A percentile compares a stretch with the other conserved stretches of the same genome.
Evolutionary conservation across 1,284 basidiomycete genomes (phyloP).

Genomic region (Trametes pubescens): DNA sequence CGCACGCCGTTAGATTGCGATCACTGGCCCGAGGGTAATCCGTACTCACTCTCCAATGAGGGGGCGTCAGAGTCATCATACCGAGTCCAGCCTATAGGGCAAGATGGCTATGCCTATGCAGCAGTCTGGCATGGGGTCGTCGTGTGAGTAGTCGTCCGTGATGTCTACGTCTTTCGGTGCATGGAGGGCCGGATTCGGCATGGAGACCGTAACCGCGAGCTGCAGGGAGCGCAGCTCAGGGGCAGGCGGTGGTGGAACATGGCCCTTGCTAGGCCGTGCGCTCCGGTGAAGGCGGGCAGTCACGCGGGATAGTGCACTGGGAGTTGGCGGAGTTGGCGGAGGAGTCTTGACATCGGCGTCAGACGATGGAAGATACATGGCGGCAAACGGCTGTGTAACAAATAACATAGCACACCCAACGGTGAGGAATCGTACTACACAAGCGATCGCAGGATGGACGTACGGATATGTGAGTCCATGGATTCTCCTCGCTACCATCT

Average conservation of each 20-base stretch:
- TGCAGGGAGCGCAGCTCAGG: conserved; percentile 18
- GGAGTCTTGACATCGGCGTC: conserved; percentile 29
- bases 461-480: conserved; percentile 14
- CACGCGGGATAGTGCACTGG: conserved; percentile 9
- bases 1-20: no score
- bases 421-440: neutral
- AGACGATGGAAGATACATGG: conserved; percentile 17
- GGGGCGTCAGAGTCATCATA: neutral
- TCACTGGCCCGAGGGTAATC: no score
- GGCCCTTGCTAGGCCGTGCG: conserved; percentile 16
- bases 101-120: conserved; percentile 31
- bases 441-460: neutral
- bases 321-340: conserved; percentile 26
- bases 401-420: neutral
- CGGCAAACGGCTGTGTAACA: conserved; percentile 26
- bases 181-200: conserved; percentile 21
- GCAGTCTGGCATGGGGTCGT: conserved; percentile 28
- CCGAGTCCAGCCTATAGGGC: conserved; percentile 12
- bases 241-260: neutral
- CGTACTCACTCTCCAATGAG: no score
- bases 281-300: conserved; percentile 16
- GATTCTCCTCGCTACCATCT: neutral
- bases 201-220: conserved; percentile 27
- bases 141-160: conserved; percentile 13
- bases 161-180: conserved; percentile 3